Conservation (phyloP, 208 protist species). For the Crithidia thermophila region DNA sequence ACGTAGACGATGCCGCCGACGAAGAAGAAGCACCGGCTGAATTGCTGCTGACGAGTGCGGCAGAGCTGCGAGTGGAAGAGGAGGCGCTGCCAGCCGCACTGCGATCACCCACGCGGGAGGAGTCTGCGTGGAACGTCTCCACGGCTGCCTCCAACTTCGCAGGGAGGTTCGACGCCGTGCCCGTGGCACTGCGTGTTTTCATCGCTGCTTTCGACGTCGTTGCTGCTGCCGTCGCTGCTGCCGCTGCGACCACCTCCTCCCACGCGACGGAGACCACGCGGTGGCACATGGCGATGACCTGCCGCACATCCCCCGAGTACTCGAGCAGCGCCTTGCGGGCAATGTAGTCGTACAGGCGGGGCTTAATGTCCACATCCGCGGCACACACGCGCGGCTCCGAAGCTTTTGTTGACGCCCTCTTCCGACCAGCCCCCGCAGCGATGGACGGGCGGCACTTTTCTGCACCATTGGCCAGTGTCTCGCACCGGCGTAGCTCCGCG, state of each 20-base stretch:
- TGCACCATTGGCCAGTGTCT: neutral
- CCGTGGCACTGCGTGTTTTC: too few relatives aligned
- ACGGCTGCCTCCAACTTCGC: slow-evolving; percentile 34
- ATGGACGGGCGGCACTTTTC: neutral
- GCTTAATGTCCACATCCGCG: slow-evolving; percentile 39
- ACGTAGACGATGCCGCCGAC: neutral
- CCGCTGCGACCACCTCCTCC: slow-evolving; percentile 28
- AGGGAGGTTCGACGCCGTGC: slow-evolving; percentile 6
- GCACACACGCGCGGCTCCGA: neutral
- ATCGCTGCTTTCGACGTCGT: too few relatives aligned
- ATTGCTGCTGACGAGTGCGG: neutral
- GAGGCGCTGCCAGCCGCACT: slow-evolving; percentile 2
- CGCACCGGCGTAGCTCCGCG: slow-evolving; percentile 32
- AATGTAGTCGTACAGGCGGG: slow-evolving; percentile 66
- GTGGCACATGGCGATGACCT: slow-evolving; percentile 72
- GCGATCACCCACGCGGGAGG: neutral
- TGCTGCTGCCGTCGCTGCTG: neutral
- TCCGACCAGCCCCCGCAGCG: neutral
- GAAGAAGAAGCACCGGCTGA: neutral
- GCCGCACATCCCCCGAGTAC: slow-evolving; percentile 71
- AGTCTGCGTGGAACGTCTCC: slow-evolving; percentile 13
- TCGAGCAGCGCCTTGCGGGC: slow-evolving; percentile 63
- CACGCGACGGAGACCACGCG: slow-evolving; percentile 56
- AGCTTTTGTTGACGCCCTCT: neutral
- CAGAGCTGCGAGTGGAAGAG: slow-evolving; percentile 22